A percentile compares a stretch with the other conserved stretches of the same genome.
phyloP scores from a whole-genome alignment of 2,329 filamentous ascomycete genomes.

The Botrytis elliptica region DNA sequence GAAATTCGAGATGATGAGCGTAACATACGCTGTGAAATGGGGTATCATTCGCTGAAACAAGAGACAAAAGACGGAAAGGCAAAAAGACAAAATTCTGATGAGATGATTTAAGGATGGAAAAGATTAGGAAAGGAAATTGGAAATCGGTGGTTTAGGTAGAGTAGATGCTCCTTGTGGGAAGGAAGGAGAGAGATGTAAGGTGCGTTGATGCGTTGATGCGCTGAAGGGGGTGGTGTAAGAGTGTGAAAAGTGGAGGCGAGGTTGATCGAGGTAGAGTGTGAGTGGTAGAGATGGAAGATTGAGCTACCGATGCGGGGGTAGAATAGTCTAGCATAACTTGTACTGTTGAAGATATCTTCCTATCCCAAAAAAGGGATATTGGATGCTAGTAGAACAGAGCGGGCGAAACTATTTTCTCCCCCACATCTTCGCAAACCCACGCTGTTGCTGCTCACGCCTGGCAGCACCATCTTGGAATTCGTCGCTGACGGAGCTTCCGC shows the following conservation, averaged over 20 bases:
- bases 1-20: constrained; percentile 40
- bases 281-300: constrained; percentile 24
- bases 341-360: constrained; percentile 33
- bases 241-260: background rate
- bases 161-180: background rate
- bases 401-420: constrained; percentile 31
- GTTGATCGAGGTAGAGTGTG: background rate
- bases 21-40: constrained; percentile 51
- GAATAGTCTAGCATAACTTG: background rate
- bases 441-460: constrained; percentile 55
- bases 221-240: background rate
- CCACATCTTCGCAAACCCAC: constrained; percentile 52
- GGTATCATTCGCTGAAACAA: constrained; percentile 49
- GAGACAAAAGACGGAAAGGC: constrained; percentile 23
- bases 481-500: constrained; percentile 42
- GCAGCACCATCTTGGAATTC: constrained; percentile 59
- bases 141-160: background rate
- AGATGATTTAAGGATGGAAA: background rate
- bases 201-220: too few species aligned
- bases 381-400: background rate
- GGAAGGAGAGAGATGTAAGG: too few species aligned
- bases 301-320: constrained; percentile 23
- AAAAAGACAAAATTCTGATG: background rate
- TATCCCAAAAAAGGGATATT: background rate
- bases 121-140: constrained; percentile 17